A percentile compares a stretch with the other conserved stretches of the same genome.
phyloP scores from a whole-genome alignment of 2,329 filamentous ascomycete species.

The Rachicladosporium sp. region DNA sequence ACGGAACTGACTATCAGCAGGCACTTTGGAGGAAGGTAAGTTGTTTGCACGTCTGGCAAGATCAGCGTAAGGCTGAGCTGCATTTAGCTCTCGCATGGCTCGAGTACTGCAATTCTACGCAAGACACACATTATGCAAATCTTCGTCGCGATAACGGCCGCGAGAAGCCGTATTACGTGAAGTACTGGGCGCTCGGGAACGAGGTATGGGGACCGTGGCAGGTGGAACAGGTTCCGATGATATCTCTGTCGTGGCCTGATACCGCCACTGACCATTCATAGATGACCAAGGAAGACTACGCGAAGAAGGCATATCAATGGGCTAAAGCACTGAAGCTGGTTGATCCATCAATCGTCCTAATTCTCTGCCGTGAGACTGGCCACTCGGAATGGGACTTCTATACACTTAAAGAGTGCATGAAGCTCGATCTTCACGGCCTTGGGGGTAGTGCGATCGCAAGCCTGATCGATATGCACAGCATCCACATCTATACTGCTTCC shows the following conservation, averaged over 20 bases:
- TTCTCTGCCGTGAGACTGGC: slow-evolving; percentile 63
- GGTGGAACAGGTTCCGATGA: slow-evolving; percentile 36
- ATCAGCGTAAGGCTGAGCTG: neutral
- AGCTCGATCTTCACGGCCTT: slow-evolving; percentile 38
- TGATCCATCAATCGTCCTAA: slow-evolving; percentile 56
- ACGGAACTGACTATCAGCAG: slow-evolving; percentile 11
- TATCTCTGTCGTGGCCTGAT: neutral
- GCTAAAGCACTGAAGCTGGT: slow-evolving; percentile 58
- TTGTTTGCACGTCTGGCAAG: no score
- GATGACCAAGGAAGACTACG: slow-evolving; percentile 58
- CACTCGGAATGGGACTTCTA: slow-evolving; percentile 60
- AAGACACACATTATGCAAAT: slow-evolving; percentile 71
- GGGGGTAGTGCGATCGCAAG: slow-evolving; percentile 32
- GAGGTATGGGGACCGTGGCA: slow-evolving; percentile 57
- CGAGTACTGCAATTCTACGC: slow-evolving; percentile 71
- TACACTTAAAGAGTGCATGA: slow-evolving; percentile 57
- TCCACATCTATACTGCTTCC: slow-evolving; percentile 63
- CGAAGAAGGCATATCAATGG: slow-evolving; percentile 57
- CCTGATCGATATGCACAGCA: slow-evolving; percentile 68
- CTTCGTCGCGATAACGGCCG: slow-evolving; percentile 63
- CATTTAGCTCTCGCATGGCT: slow-evolving; percentile 60
- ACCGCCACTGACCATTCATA: slow-evolving; percentile 24
- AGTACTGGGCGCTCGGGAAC: slow-evolving; percentile 80
- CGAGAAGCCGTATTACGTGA: slow-evolving; percentile 65
- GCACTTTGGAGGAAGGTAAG: slow-evolving; percentile 41